A percentile compares a stretch with the other conserved stretches of the same genome.
Conservation (phyloP, 1,284 basidiomycete genomes). For the Agroathelia rolfsii region DNA sequence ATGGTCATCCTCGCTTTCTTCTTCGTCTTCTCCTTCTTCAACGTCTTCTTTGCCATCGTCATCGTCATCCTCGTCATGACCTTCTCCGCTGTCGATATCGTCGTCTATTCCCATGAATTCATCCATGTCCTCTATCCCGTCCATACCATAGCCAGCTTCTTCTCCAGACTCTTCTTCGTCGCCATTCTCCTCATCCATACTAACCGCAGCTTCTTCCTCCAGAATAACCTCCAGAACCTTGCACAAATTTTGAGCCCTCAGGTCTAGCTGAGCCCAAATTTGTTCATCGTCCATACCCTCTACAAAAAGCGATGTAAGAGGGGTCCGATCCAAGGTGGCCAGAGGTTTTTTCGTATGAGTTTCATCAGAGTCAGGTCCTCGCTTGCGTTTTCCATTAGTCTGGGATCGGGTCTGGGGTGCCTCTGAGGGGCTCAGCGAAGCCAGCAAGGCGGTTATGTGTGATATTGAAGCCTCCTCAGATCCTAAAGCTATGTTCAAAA, state of each 20-base stretch:
- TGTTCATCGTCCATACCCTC: conserved; percentile 86
- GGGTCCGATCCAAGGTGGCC: conserved; percentile 59
- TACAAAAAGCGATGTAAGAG: conserved; percentile 64
- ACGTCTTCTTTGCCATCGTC: conserved; percentile 17
- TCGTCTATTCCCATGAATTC: conserved; percentile 10
- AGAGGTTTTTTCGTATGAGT: conserved; percentile 20
- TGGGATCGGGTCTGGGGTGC: conserved; percentile 68
- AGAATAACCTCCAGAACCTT: conserved; percentile 51
- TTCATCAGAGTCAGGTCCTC: too few species aligned
- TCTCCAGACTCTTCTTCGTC: conserved; percentile 19
- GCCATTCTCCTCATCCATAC: conserved; percentile 20
- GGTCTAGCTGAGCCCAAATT: conserved; percentile 88
- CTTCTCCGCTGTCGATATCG: conserved; percentile 20
- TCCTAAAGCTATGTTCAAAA: conserved; percentile 36
- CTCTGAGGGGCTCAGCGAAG: conserved; percentile 49
- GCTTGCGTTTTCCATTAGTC: conserved; percentile 34
- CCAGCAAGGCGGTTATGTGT: conserved; percentile 59
- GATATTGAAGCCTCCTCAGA: conserved; percentile 57
- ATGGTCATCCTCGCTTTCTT: conserved; percentile 18
- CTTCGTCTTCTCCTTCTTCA: conserved; percentile 13
- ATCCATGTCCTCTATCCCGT: too few species aligned
- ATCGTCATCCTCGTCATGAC: conserved; percentile 17
- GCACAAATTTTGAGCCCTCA: conserved; percentile 60
- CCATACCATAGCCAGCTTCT: too few species aligned
- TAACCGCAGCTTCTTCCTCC: conserved; percentile 34